Evolutionary conservation across 2,329 filamentous ascomycete genomes (phyloP).

Genomic region (Dactylellina cionopaga): DNA sequence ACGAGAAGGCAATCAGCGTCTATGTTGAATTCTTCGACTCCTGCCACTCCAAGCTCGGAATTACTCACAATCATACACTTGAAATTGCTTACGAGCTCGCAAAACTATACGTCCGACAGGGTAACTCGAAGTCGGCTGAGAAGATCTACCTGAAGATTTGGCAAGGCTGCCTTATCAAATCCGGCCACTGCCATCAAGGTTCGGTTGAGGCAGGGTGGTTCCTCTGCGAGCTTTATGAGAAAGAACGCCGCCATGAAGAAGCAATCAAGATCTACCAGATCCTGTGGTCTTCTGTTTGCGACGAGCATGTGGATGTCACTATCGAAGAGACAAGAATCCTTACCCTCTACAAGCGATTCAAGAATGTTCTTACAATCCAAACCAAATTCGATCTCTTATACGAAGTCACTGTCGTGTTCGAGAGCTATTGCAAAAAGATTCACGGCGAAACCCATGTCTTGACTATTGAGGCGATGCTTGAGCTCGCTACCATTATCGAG

Average conservation of each 20-base stretch:
- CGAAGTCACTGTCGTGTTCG: constrained; percentile 22
- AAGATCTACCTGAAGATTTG: constrained; percentile 29
- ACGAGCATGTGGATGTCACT: constrained; percentile 10
- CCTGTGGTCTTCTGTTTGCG: constrained; percentile 13
- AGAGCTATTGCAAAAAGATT: constrained; percentile 14
- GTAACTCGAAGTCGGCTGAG: constrained; percentile 1
- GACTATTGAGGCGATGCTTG: constrained; percentile 25
- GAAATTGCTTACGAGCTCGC: constrained; percentile 23
- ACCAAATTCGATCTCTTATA: constrained; percentile 24
- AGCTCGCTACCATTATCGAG: constrained; percentile 24
- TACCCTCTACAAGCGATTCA: constrained; percentile 23
- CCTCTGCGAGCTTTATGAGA: constrained; percentile 25
- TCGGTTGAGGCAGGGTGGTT: constrained; percentile 30
- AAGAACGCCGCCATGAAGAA: constrained; percentile 12
- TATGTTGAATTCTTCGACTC: constrained; percentile 22
- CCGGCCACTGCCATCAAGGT: constrained; percentile 16
- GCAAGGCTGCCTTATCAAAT: constrained; percentile 11
- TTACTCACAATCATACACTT: background rate
- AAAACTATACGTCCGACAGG: constrained; percentile 7
- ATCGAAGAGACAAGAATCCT: constrained; percentile 22
- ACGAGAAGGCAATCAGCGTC: constrained; percentile 8
- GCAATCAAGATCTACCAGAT: constrained; percentile 21
- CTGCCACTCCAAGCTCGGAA: constrained; percentile 8
- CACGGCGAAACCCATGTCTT: constrained; percentile 19
- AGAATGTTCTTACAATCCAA: constrained; percentile 2